Evolutionary conservation across 139 green algal genomes (phyloP).

Genomic region (Micractinium sp.): DNA sequence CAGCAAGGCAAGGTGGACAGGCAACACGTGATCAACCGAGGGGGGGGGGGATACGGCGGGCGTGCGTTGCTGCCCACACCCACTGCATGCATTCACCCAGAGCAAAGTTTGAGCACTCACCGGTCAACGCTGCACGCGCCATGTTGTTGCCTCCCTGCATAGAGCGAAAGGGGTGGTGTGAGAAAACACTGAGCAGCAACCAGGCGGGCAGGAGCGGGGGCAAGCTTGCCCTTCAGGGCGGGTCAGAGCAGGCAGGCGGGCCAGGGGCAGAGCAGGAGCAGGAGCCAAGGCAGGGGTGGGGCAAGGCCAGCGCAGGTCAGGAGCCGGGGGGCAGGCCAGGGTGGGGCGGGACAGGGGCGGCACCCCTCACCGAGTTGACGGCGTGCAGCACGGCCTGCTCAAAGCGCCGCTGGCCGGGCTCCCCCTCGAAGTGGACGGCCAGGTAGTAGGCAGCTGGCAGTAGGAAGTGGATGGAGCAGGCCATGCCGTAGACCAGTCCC

Average conservation of each 20-base stretch:
- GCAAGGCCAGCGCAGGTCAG: background rate
- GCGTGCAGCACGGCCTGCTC: conserved; percentile 34
- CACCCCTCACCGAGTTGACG: conserved; percentile 18
- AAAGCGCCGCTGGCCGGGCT: conserved; percentile 9
- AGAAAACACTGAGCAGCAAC: too few species aligned
- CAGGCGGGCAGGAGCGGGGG: too few species aligned
- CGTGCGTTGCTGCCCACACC: background rate
- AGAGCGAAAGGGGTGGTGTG: background rate
- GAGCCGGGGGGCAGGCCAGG: background rate
- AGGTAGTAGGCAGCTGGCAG: conserved; percentile 39
- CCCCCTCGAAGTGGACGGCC: background rate
- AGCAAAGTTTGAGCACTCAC: background rate
- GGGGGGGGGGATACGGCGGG: background rate
- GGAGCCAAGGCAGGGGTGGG: background rate
- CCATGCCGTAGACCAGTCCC: conserved; percentile 34
- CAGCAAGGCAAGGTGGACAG: background rate
- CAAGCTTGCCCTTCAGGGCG: too few species aligned
- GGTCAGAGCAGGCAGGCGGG: background rate
- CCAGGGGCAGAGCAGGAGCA: background rate
- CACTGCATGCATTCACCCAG: background rate
- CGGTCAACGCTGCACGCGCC: conserved; percentile 34
- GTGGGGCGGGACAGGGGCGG: background rate
- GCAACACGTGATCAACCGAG: background rate
- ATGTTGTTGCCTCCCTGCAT: conserved; percentile 40
- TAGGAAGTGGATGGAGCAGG: conserved; percentile 40